Conservation (phyloP, 345 rosid species). For the Cochlearia excelsa region DNA sequence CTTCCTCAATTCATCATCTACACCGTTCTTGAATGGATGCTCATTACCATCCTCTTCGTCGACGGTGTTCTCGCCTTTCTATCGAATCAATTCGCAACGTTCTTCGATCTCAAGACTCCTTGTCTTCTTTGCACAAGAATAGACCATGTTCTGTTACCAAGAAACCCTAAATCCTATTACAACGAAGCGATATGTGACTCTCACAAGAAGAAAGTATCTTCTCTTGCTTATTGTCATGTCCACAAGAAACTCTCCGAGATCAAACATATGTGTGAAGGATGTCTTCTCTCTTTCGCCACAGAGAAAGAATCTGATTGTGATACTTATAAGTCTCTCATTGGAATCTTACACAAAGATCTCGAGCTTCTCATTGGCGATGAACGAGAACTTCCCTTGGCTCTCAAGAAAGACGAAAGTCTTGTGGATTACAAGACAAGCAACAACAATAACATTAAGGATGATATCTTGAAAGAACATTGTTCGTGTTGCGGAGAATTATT, state of each 20-base stretch:
- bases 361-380: constrained; percentile 70
- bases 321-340: constrained; percentile 75
- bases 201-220: constrained; percentile 80
- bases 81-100: constrained; percentile 64
- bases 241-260: constrained; percentile 89
- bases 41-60: constrained; percentile 66
- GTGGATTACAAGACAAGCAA: constrained; percentile 19
- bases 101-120: constrained; percentile 70
- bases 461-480: constrained; percentile 34
- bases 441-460: neutral
- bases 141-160: constrained; percentile 57
- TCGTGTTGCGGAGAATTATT: constrained; percentile 68
- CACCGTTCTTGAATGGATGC: constrained; percentile 77
- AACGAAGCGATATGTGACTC: constrained; percentile 73
- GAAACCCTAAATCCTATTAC: constrained; percentile 63
- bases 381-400: constrained; percentile 40
- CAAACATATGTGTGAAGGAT: constrained; percentile 79
- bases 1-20: constrained; percentile 59
- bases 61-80: constrained; percentile 73
- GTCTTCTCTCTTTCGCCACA: constrained; percentile 92
- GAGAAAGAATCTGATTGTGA: constrained; percentile 77
- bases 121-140: constrained; percentile 89
- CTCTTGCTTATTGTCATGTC: constrained; percentile 77
- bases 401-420: constrained; percentile 40
- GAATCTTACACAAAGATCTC: constrained; percentile 76